Conservation (phyloP, 1,284 basidiomycete species). For the Sporisorium graminicola region DNA sequence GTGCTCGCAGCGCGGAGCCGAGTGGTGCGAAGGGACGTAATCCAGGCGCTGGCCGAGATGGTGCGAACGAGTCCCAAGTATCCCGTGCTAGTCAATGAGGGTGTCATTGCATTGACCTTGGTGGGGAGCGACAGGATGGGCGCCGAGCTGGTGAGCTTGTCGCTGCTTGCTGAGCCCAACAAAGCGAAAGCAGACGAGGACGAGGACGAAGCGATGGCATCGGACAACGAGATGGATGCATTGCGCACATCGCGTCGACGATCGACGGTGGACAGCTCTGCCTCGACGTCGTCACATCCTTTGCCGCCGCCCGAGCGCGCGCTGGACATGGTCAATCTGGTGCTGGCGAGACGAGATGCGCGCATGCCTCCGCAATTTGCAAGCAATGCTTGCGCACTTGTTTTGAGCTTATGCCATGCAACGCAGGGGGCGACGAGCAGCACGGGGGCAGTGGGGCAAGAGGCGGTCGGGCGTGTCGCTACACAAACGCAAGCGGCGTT, state of each 20-base stretch:
- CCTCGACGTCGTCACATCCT: slow-evolving; percentile 42
- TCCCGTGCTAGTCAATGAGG: slow-evolving; percentile 88
- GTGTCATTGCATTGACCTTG: slow-evolving; percentile 83
- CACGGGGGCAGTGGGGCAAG: slow-evolving; percentile 30
- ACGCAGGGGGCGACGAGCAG: neutral
- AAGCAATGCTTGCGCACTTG: slow-evolving; percentile 52
- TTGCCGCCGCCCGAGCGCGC: slow-evolving; percentile 42
- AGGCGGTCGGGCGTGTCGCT: slow-evolving; percentile 27
- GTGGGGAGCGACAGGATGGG: slow-evolving; percentile 78
- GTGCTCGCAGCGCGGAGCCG: slow-evolving; percentile 17
- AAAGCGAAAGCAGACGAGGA: slow-evolving; percentile 15
- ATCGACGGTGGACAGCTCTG: slow-evolving; percentile 38
- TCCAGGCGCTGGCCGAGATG: slow-evolving; percentile 77
- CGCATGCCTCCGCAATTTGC: slow-evolving; percentile 64
- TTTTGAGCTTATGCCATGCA: slow-evolving; percentile 38
- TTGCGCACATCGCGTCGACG: slow-evolving; percentile 24
- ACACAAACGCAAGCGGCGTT: slow-evolving; percentile 27
- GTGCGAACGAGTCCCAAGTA: slow-evolving; percentile 82
- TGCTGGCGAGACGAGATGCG: slow-evolving; percentile 58
- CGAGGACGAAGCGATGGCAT: slow-evolving; percentile 30
- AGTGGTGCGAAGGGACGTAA: slow-evolving; percentile 36
- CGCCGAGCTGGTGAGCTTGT: slow-evolving; percentile 73
- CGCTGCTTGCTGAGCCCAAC: slow-evolving; percentile 40
- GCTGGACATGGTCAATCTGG: slow-evolving; percentile 59
- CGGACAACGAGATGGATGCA: slow-evolving; percentile 13